Base-by-base conservation (phyloP, 2,329 filamentous ascomycete genomes). In the Penicillium frequentans region DNA sequence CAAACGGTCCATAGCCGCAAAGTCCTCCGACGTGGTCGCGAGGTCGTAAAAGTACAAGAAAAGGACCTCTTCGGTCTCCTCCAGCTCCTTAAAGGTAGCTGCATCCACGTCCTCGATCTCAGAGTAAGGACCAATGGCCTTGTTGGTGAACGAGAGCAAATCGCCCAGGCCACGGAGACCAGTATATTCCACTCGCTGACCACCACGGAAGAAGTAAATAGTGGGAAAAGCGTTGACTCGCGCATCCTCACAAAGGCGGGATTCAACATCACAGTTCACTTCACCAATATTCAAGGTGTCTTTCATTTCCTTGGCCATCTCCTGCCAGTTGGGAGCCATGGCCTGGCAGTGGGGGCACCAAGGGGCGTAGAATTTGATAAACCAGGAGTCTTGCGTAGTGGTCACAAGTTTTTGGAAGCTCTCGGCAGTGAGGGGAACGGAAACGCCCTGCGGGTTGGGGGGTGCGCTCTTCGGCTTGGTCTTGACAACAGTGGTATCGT, bases 11-110 rank as follows among this genome's bases (percentile, higher is more conserved):
- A 99, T 80, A 23, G 93, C 93, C 66, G 84, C 82, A 70, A 99
- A 96, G 71, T 99, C 95, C 76, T 99, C 95, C 44, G 82, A 87
- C 0, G 92, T 96, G 2, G 93, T 97, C 13, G 95, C 95, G 66
- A 96, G 88, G 71, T 99, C 95, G 75, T 97, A 99, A 75, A 98
- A 96, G 79, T 98, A 99, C 64, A 96, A 79, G 75, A 99, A 99
- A 54, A 98, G 89, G 60, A 99, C 95, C 59, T 98, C 93, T 68
- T 98, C 91, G 61, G 90, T 93, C 79, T 95, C 84, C 74, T 99
- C 93, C 67, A 99, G 80, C 60, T 87, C 87, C 72, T 90, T 87
- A 70, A 99, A 92, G 4, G 84, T 81, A 24, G 82, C 84, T 10
- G 88, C 87, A 69, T 93, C 86, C 11, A 99, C 90, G 67, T 98